These are phyloP conservation scores for Acacia concinna DNA, from an alignment of 331 rosid genomes.

Conservation along the genomic window DNA sequence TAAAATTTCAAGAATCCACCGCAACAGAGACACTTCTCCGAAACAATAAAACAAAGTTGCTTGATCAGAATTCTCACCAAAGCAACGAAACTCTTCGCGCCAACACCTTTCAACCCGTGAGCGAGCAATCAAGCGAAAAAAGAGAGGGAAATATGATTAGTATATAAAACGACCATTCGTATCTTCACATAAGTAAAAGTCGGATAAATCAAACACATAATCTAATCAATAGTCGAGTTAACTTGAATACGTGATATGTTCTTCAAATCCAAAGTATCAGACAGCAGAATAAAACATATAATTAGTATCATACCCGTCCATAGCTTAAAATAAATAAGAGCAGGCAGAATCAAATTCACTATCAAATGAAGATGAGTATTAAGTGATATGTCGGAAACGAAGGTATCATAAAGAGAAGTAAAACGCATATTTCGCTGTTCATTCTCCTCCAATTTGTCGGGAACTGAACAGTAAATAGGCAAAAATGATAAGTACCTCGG, in stretches of 20 bases:
- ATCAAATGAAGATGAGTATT: too few relatives aligned
- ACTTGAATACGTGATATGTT: not conserved
- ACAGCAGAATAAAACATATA: not conserved
- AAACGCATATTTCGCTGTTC: conserved; percentile 1
- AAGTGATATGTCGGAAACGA: not conserved
- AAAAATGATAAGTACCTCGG: conserved; percentile 41
- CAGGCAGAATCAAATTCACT: too few relatives aligned
- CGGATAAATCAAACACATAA: not conserved
- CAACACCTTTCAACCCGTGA: conserved; percentile 65
- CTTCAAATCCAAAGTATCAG: not conserved
- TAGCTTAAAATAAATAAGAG: not conserved
- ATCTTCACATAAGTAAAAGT: not conserved
- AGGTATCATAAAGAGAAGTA: not conserved
- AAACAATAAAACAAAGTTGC: conserved; percentile 64
- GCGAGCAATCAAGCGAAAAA: conserved; percentile 15
- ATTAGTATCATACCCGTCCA: conserved; percentile 33
- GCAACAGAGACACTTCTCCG: conserved; percentile 52
- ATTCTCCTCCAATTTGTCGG: conserved; percentile 27
- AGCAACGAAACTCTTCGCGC: conserved; percentile 59
- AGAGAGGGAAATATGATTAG: conserved; percentile 47
- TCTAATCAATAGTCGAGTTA: not conserved
- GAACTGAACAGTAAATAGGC: conserved; percentile 35
- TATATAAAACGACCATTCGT: not conserved
- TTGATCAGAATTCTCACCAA: conserved; percentile 89
- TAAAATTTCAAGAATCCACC: conserved; percentile 49